Percentiles rank a stretch among this genome's conserved stretches.
phyloP scores from a whole-genome alignment of 2,329 filamentous ascomycete genomes.

The Ascocoryne sarcoides region DNA sequence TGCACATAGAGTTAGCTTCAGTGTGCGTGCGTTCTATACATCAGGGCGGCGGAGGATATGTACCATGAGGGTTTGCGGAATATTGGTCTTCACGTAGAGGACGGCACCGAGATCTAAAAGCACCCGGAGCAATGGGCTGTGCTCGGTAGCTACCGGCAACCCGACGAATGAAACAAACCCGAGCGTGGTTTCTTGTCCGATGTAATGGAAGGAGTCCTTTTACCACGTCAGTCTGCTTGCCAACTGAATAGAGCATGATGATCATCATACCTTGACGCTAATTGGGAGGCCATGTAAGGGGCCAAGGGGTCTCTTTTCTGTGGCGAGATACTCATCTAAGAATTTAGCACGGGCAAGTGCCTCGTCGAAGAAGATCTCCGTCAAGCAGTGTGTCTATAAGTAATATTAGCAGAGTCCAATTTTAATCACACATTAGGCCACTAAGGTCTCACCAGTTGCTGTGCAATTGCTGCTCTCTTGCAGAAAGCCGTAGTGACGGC shows the following conservation, averaged over 20 bases:
- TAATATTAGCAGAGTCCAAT: background rate
- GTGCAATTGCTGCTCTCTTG: background rate
- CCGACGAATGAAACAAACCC: slow-evolving; percentile 46
- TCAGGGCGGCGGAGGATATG: too few relatives aligned
- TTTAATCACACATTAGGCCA: background rate
- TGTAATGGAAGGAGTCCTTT: slow-evolving; percentile 49
- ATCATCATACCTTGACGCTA: too few relatives aligned
- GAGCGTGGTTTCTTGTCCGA: slow-evolving; percentile 38
- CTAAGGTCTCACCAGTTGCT: background rate
- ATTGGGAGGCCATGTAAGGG: slow-evolving; percentile 53
- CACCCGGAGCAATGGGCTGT: slow-evolving; percentile 39
- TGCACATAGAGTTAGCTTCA: too few relatives aligned
- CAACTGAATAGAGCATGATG: too few relatives aligned
- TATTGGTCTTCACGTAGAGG: slow-evolving; percentile 58
- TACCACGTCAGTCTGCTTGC: too few relatives aligned
- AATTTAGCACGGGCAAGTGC: slow-evolving; percentile 34
- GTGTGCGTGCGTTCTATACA: too few relatives aligned
- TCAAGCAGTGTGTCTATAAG: slow-evolving; percentile 33
- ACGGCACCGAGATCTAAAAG: slow-evolving; percentile 53
- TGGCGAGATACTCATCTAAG: too few relatives aligned
- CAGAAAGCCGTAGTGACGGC: background rate
- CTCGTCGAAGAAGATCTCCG: slow-evolving; percentile 38
- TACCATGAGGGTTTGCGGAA: slow-evolving; percentile 47
- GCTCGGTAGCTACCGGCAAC: slow-evolving; percentile 35
- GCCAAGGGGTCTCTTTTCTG: slow-evolving; percentile 38